Conservation (phyloP, 2,329 filamentous ascomycete species). For the Cladophialophora immunda region DNA sequence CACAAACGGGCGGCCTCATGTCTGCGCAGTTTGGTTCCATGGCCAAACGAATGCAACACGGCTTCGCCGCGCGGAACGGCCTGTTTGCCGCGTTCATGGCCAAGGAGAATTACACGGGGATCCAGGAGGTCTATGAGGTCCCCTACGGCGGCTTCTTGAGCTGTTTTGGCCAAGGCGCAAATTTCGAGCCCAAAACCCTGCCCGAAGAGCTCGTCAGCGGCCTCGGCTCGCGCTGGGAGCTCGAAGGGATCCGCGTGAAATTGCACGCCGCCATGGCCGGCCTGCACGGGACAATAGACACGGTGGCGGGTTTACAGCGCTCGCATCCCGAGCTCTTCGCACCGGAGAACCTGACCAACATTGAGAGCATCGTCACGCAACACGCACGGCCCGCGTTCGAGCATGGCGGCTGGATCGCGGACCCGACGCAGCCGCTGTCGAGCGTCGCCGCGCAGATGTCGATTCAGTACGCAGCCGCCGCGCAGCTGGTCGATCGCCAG, state of each 20-base stretch:
- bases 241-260: constrained; percentile 48
- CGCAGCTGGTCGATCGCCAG: constrained; percentile 49
- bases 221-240: constrained; percentile 51
- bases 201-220: constrained; percentile 43
- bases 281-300: constrained; percentile 50
- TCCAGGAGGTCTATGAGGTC: constrained; percentile 53
- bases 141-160: constrained; percentile 54
- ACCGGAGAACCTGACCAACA: constrained; percentile 31
- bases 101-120: constrained; percentile 51
- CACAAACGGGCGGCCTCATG: constrained; percentile 53
- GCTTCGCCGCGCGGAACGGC: constrained; percentile 55
- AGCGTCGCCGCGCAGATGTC: constrained; percentile 53
- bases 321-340: constrained; percentile 41
- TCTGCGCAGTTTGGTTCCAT: constrained; percentile 54
- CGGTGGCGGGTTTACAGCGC: constrained; percentile 45
- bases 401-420: constrained; percentile 50
- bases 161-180: constrained; percentile 48
- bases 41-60: constrained; percentile 58
- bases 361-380: constrained; percentile 44
- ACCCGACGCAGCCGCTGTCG: constrained; percentile 44
- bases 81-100: constrained; percentile 53
- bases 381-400: constrained; percentile 45
- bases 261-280: constrained; percentile 50
- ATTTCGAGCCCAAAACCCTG: constrained; percentile 42
- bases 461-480: constrained; percentile 47